A percentile compares a stretch with the other conserved stretches of the same genome.
Evolutionary conservation across 805 yeast species (phyloP).

Genomic region (Saccharomycopsis sp.): DNA sequence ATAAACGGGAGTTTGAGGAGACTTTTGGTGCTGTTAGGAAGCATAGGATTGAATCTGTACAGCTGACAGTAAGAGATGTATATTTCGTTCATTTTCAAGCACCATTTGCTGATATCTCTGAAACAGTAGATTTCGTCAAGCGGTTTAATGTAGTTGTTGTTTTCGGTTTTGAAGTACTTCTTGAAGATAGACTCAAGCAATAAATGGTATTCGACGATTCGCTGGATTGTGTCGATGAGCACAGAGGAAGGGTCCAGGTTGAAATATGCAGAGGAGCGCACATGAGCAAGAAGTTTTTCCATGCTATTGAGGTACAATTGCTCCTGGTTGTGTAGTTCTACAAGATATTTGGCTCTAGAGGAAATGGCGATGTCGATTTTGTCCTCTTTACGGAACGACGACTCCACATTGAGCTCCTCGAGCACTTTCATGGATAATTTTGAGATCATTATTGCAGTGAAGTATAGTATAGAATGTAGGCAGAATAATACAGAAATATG

Average conservation of each 20-base stretch:
- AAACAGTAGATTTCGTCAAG: constrained; percentile 17
- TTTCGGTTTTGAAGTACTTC: background rate
- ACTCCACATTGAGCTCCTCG: constrained; percentile 15
- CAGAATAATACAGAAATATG: background rate
- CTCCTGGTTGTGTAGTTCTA: constrained; percentile 7
- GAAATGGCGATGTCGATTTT: constrained; percentile 16
- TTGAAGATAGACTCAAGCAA: background rate
- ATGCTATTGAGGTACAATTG: constrained; percentile 6
- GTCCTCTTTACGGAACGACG: constrained; percentile 6
- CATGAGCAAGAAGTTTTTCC: constrained; percentile 6
- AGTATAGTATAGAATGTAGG: background rate
- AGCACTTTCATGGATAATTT: constrained; percentile 17
- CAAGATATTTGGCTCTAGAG: constrained; percentile 11
- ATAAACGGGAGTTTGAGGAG: constrained; percentile 18
- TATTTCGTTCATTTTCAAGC: constrained; percentile 10
- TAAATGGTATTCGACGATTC: background rate
- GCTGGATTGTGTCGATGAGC: background rate
- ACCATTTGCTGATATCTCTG: constrained; percentile 16
- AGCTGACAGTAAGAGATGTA: constrained; percentile 12
- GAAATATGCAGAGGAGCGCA: background rate
- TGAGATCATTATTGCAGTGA: constrained; percentile 9
- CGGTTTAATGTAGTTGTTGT: constrained; percentile 1
- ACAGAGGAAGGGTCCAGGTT: background rate
- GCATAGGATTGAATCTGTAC: constrained; percentile 1
- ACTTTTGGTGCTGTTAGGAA: background rate